Base-by-base conservation (phyloP, 805 yeast species). In the Starmerella sirachaensis region DNA sequence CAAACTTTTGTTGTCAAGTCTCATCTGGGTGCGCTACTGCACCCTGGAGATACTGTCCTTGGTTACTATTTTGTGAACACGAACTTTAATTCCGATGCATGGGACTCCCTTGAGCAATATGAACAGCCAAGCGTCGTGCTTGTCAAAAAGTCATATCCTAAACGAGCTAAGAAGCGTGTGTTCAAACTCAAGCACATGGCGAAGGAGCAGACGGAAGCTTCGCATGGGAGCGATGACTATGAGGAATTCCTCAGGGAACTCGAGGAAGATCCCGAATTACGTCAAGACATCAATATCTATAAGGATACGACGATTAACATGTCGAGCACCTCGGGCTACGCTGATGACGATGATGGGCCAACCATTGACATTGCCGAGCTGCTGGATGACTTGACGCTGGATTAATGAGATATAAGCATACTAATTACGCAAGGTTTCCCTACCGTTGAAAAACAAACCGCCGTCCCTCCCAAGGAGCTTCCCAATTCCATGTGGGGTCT, bases 121-220 rank as follows among this genome's bases (percentile, higher is more conserved):
- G 27, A 16, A 10, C 41, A 33, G 18, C 91, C 94, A 19, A 95
- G 86, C 55, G 93, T 85, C 33, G 71, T 84, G 4, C 62, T 86
- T 38, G 91, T 86, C 47, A 85, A 85, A 83, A 86, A 85, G 58
- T 72, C 72, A 61, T 86, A 83, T 66, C 68, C 76, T 36, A 74
- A 91, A 68, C 77, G 78, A 62, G 70, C 72, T 62, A 78, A 74
- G 65, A 23, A 16, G 27, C 77, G 93, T 69, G 68, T 68, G 61
- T 86, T 95, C 95, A 86, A 82, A 66, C 75, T 86, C 64, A 83
- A 81, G 78, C 79, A 96, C 72, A 84, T 86, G 95, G 96, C 96
- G 31, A 77, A 68, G 54, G 96, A 86, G 63, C 93, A 84, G 61
- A 56, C 58, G 28, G 52, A 48, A 29, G 40, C 29, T 12, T 24